Base-by-base conservation (phyloP, 2,329 filamentous ascomycete species). In the Calonectria fujianensis region DNA sequence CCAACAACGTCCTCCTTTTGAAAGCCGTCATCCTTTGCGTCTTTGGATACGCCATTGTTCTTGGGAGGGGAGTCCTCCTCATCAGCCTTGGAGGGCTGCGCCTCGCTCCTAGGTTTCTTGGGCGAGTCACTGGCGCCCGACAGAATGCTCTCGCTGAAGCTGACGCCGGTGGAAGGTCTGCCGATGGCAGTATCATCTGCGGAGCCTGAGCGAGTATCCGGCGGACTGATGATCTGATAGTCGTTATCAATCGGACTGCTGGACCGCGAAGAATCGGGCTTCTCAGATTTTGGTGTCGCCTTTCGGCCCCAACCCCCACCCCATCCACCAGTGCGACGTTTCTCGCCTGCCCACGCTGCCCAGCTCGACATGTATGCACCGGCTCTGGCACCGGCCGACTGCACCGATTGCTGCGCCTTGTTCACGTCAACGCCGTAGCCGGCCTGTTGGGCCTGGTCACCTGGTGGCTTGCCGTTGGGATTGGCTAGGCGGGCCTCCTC, bases 281-380 rank as follows among this genome's bases (percentile, higher is more conserved):
- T 85, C 48, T 81, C 81, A 24, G 81, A 81, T 80, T 83, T 84
- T 41, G 72, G 39, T 16, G 72, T 79, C 72, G 83, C 82, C 78
- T 83, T 84, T 50, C 85, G 72, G 64, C 86, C 85, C 83, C 86
- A 87, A 59, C 84, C 84, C 31, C 81, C 83, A 31, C 83, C 88
- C 81, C 88, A 86, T 61, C 85, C 88, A n/a, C 84, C 86, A 4
- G 82, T 82, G 81, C 93, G 94, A 76, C 93, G 89, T 86, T 96
- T 96, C 86, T 97, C 94, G 65, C 93, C 93, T 2, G 93, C 92
- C 93, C 93, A 94, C 0, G 88, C 85, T 1, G 92, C 91, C 93
- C 93, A 94, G 79, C 92, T 93, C 50, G 91, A 92, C 79, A 94
- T 89, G 82, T 93, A 94, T 6, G 92, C 88, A 52, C 91, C 89